Evolutionary conservation across 164 flowering plant genomes (phyloP), one percentile per base, ranked within the genome.

Genomic region (Tinospora cordifolia): DNA sequence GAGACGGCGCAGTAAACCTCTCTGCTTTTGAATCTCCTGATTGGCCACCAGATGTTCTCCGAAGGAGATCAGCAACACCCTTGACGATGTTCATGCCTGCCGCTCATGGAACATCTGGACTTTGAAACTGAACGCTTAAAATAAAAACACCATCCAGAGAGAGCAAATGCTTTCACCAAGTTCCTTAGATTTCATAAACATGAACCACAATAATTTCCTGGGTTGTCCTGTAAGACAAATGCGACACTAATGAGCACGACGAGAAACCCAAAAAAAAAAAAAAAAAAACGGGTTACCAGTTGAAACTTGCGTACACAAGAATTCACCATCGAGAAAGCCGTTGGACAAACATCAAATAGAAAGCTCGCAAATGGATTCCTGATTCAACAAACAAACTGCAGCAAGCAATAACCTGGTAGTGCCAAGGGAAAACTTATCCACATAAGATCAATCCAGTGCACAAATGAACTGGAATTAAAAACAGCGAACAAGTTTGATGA

Each of bases 11-110:
- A 72, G 89, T 67, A 58, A 87, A 85, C 77, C 78, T 88, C 77
- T 81, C 85, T 3, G 80, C 76, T 63, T 79, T 83, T 44, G 82
- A 60, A 72, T 87, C 97, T 64, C 82, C 85, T 72, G 82, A 66
- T 59, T 84, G 87, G 71, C 85, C 86, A 74, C 85, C 44, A 47
- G 98, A 87, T n/a, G 92, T 76, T 81, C 93, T 87, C 71, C 96
- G 85, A n/a, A 93, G 81, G 62, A 93, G 93, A 81, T 88, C 96
- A 15, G 98, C 97, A 58, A 93, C 96, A 27, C 98, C 98, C 78
- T 89, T 93, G 11, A 91, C 96, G 24, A 91, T 91, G 78, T 93
- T 90, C 98, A 93, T 93, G 70, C 81, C 83, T 77, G n/a, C 73
- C 76, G 59, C 63, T 66, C 58, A 71, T 26, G 24, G 62, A 46